These are phyloP conservation scores for Verbascum thapsus DNA, from an alignment of 257 asterid genomes.

Conservation along the genomic window DNA sequence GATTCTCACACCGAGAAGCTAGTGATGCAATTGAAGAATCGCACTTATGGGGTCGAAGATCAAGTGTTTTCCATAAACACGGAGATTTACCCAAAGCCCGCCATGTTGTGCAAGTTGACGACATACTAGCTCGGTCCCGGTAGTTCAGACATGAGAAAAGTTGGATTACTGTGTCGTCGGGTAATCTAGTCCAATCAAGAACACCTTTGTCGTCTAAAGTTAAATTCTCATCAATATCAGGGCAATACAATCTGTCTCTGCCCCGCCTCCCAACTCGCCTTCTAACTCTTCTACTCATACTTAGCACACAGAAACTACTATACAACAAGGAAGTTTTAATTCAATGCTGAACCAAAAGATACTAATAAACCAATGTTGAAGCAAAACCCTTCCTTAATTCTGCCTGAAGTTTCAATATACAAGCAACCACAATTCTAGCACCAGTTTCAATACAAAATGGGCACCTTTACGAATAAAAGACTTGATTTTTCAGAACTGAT, in stretches of 20 bases:
- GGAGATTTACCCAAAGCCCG: slow-evolving; percentile 51
- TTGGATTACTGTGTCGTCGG: slow-evolving; percentile 72
- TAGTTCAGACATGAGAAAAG: slow-evolving; percentile 63
- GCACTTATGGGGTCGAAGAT: slow-evolving; percentile 58
- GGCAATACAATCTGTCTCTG: slow-evolving; percentile 45
- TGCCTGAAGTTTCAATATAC: slow-evolving; percentile 26
- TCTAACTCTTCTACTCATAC: slow-evolving; percentile 67
- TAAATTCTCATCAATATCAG: slow-evolving; percentile 46
- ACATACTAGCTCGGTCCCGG: slow-evolving; percentile 73
- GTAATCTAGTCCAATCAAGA: slow-evolving; percentile 74
- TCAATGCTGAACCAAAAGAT: slow-evolving; percentile 24
- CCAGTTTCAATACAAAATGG: no score
- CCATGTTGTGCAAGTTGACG: slow-evolving; percentile 69
- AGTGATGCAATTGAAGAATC: slow-evolving; percentile 49
- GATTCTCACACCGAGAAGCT: slow-evolving; percentile 54
- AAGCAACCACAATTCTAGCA: slow-evolving; percentile 1
- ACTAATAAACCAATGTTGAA: slow-evolving; percentile 15
- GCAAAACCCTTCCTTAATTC: no score
- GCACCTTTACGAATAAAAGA: slow-evolving; percentile 25
- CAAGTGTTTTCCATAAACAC: slow-evolving; percentile 59
- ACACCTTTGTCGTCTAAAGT: slow-evolving; percentile 43
- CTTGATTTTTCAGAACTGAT: not conserved
- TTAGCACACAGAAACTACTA: no score
- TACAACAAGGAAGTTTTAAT: slow-evolving; percentile 7
- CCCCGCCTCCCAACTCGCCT: slow-evolving; percentile 54